These are phyloP conservation scores for Xylariaceae sp. DNA, from an alignment of 2,329 filamentous ascomycete genomes.

Conservation along the genomic window DNA sequence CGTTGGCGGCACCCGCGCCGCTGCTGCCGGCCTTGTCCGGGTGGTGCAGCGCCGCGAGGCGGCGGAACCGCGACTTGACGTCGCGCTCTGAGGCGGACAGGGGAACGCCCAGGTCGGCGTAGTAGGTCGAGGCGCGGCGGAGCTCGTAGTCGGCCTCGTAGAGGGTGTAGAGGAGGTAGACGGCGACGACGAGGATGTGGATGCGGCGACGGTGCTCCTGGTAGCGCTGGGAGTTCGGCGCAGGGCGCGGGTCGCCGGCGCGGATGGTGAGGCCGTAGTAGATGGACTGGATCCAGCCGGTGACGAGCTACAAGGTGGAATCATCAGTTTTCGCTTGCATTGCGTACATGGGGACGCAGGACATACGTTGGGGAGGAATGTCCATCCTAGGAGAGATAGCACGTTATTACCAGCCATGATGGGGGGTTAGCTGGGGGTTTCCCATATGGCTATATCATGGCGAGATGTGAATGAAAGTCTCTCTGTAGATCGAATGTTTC, in stretches of 20 bases:
- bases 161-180: constrained; percentile 87
- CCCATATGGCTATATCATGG: constrained; percentile 14
- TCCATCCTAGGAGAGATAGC: constrained; percentile 53
- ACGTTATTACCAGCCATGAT: constrained; percentile 42
- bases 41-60: constrained; percentile 67
- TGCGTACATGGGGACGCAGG: not conserved
- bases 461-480: not conserved
- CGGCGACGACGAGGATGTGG: constrained; percentile 73
- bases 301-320: constrained; percentile 58
- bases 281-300: constrained; percentile 70
- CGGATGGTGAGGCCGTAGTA: constrained; percentile 88
- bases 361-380: constrained; percentile 49
- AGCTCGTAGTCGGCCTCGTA: constrained; percentile 87
- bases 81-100: constrained; percentile 66
- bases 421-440: not conserved
- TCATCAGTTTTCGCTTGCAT: not conserved
- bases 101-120: constrained; percentile 69
- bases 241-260: constrained; percentile 78
- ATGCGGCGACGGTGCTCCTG: constrained; percentile 74
- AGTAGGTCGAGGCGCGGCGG: constrained; percentile 69
- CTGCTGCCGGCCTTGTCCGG: constrained; percentile 67
- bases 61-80: constrained; percentile 80
- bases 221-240: constrained; percentile 63
- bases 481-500: too few relatives aligned
- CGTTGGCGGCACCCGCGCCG: constrained; percentile 27